Evolutionary conservation across 805 yeast genomes (phyloP).

Genomic region (Vanderwaltozyma tropicalis): DNA sequence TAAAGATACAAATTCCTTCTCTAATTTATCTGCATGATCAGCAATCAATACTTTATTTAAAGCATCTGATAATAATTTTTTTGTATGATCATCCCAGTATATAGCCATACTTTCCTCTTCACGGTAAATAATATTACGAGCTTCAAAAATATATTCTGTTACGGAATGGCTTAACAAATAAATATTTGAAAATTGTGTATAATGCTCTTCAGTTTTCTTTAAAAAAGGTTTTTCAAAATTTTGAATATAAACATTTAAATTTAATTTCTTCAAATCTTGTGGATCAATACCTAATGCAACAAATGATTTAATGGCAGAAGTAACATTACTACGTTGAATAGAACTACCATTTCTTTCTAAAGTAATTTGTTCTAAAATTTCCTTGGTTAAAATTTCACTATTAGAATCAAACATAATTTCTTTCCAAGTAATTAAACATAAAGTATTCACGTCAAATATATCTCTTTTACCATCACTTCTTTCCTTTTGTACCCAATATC

Average conservation of each 20-base stretch:
- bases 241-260: slow-evolving; percentile 68
- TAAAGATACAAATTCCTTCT: slow-evolving; percentile 64
- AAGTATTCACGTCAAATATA: slow-evolving; percentile 82
- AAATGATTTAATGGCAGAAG: slow-evolving; percentile 73
- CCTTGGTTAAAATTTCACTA: slow-evolving; percentile 47
- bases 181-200: slow-evolving; percentile 49
- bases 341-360: slow-evolving; percentile 70
- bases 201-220: slow-evolving; percentile 46
- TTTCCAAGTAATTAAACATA: slow-evolving; percentile 83
- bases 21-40: slow-evolving; percentile 65
- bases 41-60: slow-evolving; percentile 69
- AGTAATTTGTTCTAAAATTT: slow-evolving; percentile 67
- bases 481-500: slow-evolving; percentile 96
- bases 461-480: slow-evolving; percentile 86
- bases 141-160: slow-evolving; percentile 82
- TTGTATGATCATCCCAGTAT: slow-evolving; percentile 79
- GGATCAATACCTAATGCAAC: slow-evolving; percentile 85
- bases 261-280: slow-evolving; percentile 78
- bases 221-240: slow-evolving; percentile 72
- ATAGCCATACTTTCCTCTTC: slow-evolving; percentile 71
- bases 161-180: slow-evolving; percentile 69
- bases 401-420: slow-evolving; percentile 65
- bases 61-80: slow-evolving; percentile 62
- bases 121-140: slow-evolving; percentile 71
- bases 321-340: slow-evolving; percentile 54